These are phyloP conservation scores for Rhodotorula sp. DNA, from an alignment of 1,284 basidiomycete genomes.

Conservation along the genomic window DNA sequence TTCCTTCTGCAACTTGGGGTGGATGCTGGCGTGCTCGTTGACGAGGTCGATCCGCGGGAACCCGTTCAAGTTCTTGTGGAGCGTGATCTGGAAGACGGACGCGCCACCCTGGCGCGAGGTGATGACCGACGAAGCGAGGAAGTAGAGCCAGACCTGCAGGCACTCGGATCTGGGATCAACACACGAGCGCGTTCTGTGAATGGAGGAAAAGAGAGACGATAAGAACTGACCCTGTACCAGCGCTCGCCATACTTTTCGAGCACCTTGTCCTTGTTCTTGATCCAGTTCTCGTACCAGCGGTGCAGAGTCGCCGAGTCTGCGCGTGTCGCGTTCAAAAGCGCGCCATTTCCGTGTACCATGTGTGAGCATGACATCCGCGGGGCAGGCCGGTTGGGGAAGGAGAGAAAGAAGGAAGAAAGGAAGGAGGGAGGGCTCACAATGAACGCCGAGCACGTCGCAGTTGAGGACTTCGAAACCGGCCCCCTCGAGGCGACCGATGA, in stretches of 20 bases:
- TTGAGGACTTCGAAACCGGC: conserved; percentile 97
- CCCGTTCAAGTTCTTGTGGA: conserved; percentile 78
- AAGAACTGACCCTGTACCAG: conserved; percentile 50
- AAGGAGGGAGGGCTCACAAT: conserved; percentile 38
- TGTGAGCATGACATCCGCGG: not conserved
- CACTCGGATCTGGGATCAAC: not conserved
- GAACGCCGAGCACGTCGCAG: conserved; percentile 75
- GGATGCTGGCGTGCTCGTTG: conserved; percentile 17
- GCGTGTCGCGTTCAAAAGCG: not conserved
- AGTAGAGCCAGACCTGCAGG: conserved; percentile 45
- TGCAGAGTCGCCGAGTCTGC: conserved; percentile 82
- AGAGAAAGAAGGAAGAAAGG: too few relatives aligned
- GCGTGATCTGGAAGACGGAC: conserved; percentile 90
- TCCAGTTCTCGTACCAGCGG: conserved; percentile 85
- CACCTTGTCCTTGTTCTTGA: conserved; percentile 70
- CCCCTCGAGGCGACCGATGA: conserved; percentile 74
- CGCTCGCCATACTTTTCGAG: conserved; percentile 83
- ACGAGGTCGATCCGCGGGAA: conserved; percentile 40
- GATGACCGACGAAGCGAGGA: conserved; percentile 45
- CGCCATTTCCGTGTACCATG: not conserved
- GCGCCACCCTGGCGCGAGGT: conserved; percentile 70
- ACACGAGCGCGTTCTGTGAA: not conserved
- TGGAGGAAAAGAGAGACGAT: conserved; percentile 42
- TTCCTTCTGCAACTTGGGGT: conserved; percentile 20
- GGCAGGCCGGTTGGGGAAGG: too few relatives aligned